A percentile compares a stretch with the other conserved stretches of the same genome.
These are phyloP conservation scores for Daldinia loculata DNA, from an alignment of 495 filamentous ascomycete genomes.

Conservation along the genomic window DNA sequence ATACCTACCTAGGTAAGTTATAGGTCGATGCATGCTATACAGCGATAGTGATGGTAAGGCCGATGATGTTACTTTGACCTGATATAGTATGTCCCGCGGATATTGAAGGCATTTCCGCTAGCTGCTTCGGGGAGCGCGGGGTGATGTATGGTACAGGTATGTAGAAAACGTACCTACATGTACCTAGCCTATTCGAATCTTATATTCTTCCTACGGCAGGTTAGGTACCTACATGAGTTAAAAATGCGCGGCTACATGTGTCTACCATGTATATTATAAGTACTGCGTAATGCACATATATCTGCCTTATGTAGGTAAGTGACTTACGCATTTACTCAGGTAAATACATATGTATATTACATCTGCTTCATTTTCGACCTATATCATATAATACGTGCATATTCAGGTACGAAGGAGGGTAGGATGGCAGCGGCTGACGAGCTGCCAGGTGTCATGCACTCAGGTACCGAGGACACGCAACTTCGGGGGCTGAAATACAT, in stretches of 20 bases:
- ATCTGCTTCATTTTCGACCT: slow-evolving; percentile 16
- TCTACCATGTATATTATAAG: too few species aligned
- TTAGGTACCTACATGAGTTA: too few species aligned
- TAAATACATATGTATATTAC: slow-evolving; percentile 7
- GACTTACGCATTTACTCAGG: slow-evolving; percentile 4
- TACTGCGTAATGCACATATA: not conserved
- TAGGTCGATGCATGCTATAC: slow-evolving; percentile 13
- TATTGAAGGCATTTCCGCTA: slow-evolving; percentile 34
- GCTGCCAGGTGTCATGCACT: slow-evolving; percentile 27
- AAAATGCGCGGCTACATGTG: too few species aligned
- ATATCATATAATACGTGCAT: slow-evolving; percentile 33
- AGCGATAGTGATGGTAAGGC: slow-evolving; percentile 19
- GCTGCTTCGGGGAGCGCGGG: slow-evolving; percentile 25
- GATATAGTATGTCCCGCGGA: slow-evolving; percentile 32
- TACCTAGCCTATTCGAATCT: not conserved
- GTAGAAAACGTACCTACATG: too few species aligned
- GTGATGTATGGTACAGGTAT: slow-evolving; percentile 10
- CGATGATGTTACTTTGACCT: slow-evolving; percentile 6
- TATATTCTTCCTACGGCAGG: too few species aligned
- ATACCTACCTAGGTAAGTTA: slow-evolving; percentile 30
- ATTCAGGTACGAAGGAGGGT: slow-evolving; percentile 40
- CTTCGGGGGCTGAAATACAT: slow-evolving; percentile 13
- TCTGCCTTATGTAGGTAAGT: slow-evolving; percentile 9
- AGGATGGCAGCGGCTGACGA: slow-evolving; percentile 34
- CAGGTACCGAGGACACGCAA: slow-evolving; percentile 32